Evolutionary conservation across 2,329 filamentous ascomycete genomes (phyloP), one percentile per base, ranked within the genome.

Genomic region (Apiospora pterosperma): DNA sequence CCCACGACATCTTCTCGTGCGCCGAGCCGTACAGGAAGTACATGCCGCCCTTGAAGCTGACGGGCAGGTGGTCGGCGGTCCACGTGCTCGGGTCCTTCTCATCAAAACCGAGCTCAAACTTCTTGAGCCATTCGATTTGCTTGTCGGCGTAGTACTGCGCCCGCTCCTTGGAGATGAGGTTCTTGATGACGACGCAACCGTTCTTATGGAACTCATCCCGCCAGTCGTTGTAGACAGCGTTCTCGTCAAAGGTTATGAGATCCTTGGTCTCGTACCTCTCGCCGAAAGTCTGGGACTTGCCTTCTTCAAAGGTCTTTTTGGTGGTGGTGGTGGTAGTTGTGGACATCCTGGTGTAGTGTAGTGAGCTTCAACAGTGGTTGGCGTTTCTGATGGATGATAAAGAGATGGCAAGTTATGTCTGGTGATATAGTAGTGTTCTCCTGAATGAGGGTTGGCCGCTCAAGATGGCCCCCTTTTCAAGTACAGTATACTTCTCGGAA

Each of bases 1-100:
- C 80, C 80, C 80, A 82, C 1, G 76, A 74, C 67, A 78, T 76
- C 66, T 79, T 77, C 70, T 82, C 80, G 61, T 82, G 80, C 1
- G 76, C 67, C 1, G 74, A 71, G 10, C 71, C 72, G 62, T 81
- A 81, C 19, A 67, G 67, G 34, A 75, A 74, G 69, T 80, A 82
- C 75, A 81, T 81, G 62, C 80, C 63, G 58, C 77, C 77, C 66
- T 82, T 82, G 71, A 77, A 76, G 68, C 71, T 73, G 10, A 76
- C 71, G 1, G 81, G 81, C 2, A 84, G 73, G 65, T 82, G 75
- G 6, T 81, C 78, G 5, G 73, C 72, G 1, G 74, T 79, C 79
- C 79, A 82, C 10, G 81, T 83, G 7, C 62, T 66, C 8, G 72
- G 68, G 64, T 79, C 72, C 7, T 78, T 74, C 39, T 73, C 70